Percentiles rank a stretch among this genome's conserved stretches.
phyloP scores from a whole-genome alignment of 2,329 filamentous ascomycete species.

The Aspergillus terreus region DNA sequence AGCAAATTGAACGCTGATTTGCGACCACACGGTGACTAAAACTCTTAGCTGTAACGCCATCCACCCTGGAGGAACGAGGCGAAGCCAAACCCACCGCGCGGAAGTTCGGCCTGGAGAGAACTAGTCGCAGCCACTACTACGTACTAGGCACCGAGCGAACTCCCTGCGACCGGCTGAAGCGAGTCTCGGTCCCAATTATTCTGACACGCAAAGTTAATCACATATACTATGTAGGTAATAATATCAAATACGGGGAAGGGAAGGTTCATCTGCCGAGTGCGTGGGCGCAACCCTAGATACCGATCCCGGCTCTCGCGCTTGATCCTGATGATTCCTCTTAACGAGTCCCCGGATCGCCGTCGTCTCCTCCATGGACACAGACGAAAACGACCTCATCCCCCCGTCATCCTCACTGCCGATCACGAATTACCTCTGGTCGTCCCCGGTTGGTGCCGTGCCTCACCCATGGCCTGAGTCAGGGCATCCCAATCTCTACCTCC shows the following conservation, averaged over 20 bases:
- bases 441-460: not conserved
- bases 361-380: not conserved
- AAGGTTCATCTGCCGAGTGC: too few species aligned
- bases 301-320: not conserved
- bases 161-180: too few species aligned
- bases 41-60: conserved; percentile 18
- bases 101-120: conserved; percentile 12
- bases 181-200: too few species aligned
- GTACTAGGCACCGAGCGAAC: not conserved
- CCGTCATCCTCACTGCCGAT: not conserved
- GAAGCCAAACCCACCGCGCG: conserved; percentile 7
- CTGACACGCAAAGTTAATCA: too few species aligned
- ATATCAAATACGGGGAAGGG: too few species aligned
- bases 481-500: conserved; percentile 10
- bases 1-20: conserved; percentile 16
- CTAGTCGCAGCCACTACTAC: conserved; percentile 1
- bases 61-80: not conserved
- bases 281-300: too few species aligned
- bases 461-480: conserved; percentile 2
- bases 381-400: not conserved
- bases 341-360: not conserved
- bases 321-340: not conserved
- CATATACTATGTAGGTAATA: too few species aligned
- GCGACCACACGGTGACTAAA: conserved; percentile 12
- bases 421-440: too few species aligned